A percentile compares a stretch with the other conserved stretches of the same genome.
These are phyloP conservation scores for Rutstroemia sp. DNA, from an alignment of 2,329 filamentous ascomycete species.

Conservation along the genomic window DNA sequence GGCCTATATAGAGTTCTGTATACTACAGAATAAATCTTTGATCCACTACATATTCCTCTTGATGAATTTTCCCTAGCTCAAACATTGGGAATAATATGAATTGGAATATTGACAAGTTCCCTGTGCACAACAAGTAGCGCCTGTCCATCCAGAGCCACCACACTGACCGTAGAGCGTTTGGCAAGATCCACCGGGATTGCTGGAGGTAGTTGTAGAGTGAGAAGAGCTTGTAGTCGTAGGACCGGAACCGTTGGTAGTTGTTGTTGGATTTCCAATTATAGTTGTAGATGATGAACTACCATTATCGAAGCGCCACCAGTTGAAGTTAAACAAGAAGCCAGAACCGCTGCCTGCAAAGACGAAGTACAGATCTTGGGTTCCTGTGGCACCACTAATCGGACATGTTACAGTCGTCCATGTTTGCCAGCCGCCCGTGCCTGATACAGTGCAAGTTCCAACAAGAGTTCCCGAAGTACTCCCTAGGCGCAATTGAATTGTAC, in stretches of 20 bases:
- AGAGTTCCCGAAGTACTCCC: neutral
- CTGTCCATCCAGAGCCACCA: neutral
- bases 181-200: too few species aligned
- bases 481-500: neutral
- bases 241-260: too few species aligned
- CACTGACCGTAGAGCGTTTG: neutral
- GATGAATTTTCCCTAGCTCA: neutral
- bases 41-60: too few species aligned
- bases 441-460: neutral
- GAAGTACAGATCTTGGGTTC: neutral
- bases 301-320: neutral
- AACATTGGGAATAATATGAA: neutral
- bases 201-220: neutral
- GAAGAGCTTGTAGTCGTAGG: neutral
- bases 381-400: neutral
- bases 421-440: neutral
- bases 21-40: too few species aligned
- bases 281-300: neutral
- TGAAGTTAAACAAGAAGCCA: neutral
- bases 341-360: neutral
- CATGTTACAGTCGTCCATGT: neutral
- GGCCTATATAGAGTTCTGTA: too few species aligned
- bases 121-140: neutral
- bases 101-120: neutral
- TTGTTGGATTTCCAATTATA: too few species aligned